These are phyloP conservation scores for Abrus precatorius DNA, from an alignment of 306 rosid genomes.

Conservation along the genomic window DNA sequence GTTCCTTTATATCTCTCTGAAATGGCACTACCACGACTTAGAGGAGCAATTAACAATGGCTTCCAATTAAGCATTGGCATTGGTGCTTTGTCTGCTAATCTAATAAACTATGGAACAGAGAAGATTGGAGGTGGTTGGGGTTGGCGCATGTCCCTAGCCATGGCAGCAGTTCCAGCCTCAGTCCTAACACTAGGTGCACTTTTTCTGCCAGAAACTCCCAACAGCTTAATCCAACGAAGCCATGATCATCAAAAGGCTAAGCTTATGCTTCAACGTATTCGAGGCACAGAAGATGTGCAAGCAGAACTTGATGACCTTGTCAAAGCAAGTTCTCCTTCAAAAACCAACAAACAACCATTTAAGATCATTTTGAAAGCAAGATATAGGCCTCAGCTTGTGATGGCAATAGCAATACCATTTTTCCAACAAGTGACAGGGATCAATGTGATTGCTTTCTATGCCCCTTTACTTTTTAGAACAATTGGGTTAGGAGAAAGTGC, in stretches of 20 bases:
- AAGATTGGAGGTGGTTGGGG: slow-evolving; percentile 74
- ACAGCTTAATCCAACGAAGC: slow-evolving; percentile 70
- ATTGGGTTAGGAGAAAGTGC: slow-evolving; percentile 65
- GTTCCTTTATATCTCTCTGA: slow-evolving; percentile 85
- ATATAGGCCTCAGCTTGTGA: slow-evolving; percentile 64
- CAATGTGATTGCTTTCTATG: slow-evolving; percentile 65
- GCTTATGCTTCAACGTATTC: slow-evolving; percentile 60
- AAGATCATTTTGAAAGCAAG: slow-evolving; percentile 46
- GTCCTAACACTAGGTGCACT: slow-evolving; percentile 72
- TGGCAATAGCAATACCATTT: slow-evolving; percentile 64
- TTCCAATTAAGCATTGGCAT: slow-evolving; percentile 81
- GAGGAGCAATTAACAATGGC: slow-evolving; percentile 86
- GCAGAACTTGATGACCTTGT: slow-evolving; percentile 57
- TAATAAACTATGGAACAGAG: slow-evolving; percentile 76
- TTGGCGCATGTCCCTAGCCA: slow-evolving; percentile 79
- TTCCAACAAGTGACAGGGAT: slow-evolving; percentile 68
- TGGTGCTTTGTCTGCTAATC: slow-evolving; percentile 67
- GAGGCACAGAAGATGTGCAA: slow-evolving; percentile 60
- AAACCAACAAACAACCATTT: slow-evolving; percentile 38
- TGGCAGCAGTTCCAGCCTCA: slow-evolving; percentile 79
- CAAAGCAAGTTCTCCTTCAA: slow-evolving; percentile 49
- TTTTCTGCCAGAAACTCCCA: slow-evolving; percentile 90
- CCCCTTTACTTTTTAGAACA: slow-evolving; percentile 60
- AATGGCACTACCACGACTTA: slow-evolving; percentile 75
- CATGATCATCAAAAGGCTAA: slow-evolving; percentile 59